A percentile compares a stretch with the other conserved stretches of the same genome.
Conservation (phyloP, 1,284 basidiomycete genomes). For the Ganoderma leucocontextum region DNA sequence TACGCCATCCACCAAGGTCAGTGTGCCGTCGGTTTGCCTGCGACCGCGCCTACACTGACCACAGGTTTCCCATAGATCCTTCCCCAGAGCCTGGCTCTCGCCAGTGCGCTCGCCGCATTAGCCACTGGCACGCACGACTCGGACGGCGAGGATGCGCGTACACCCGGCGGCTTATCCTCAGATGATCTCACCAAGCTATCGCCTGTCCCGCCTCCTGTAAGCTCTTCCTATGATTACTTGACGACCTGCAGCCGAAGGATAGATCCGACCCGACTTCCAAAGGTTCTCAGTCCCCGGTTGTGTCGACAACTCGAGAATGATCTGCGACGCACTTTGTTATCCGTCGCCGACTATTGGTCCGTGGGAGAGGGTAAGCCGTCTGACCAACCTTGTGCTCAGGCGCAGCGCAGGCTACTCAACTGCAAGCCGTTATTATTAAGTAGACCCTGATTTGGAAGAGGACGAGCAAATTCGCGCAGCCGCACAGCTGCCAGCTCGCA, state of each 20-base stretch:
- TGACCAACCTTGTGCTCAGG: background rate
- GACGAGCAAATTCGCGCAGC: constrained; percentile 16
- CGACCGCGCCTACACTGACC: background rate
- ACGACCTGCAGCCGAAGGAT: background rate
- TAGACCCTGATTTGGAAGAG: constrained; percentile 7
- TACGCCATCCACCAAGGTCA: background rate
- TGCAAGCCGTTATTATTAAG: too few relatives aligned
- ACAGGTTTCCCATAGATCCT: constrained; percentile 14
- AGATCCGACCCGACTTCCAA: background rate
- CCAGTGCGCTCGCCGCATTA: constrained; percentile 1
- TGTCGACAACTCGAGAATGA: constrained; percentile 15
- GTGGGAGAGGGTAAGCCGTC: constrained; percentile 18
- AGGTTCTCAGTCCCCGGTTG: constrained; percentile 11
- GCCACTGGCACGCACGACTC: background rate
- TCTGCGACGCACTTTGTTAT: constrained; percentile 20
- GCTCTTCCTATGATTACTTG: background rate
- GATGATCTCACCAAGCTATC: constrained; percentile 26
- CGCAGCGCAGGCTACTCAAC: background rate
- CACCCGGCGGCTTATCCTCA: constrained; percentile 24
- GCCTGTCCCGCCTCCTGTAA: constrained; percentile 16
- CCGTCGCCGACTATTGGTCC: constrained; percentile 22
- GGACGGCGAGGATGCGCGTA: background rate
- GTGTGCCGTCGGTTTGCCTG: background rate
- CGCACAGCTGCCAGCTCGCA: constrained; percentile 14
- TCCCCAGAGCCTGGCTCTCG: constrained; percentile 21